phyloP scores from a whole-genome alignment of 768 basidiomycete species.

The Omphalotus guepiniiformis region DNA sequence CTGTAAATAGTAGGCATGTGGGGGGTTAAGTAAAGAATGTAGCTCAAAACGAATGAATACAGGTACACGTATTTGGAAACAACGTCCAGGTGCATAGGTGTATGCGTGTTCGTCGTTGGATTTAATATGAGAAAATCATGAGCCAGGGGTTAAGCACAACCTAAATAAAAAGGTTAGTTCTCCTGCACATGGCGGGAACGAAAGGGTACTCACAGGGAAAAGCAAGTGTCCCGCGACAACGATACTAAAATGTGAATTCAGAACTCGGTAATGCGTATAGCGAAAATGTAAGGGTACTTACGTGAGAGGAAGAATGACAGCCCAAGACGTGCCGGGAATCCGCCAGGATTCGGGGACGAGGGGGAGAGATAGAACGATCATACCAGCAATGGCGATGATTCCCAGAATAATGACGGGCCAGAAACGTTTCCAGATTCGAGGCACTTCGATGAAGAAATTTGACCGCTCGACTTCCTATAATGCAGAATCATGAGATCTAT shows the following conservation, averaged over 20 bases:
- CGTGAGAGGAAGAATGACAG: slow-evolving; percentile 71
- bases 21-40: too few relatives aligned
- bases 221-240: slow-evolving; percentile 64
- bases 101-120: too few relatives aligned
- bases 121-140: slow-evolving; percentile 74
- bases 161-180: slow-evolving; percentile 22
- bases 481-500: slow-evolving; percentile 10
- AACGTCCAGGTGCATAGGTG: too few relatives aligned
- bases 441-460: slow-evolving; percentile 90
- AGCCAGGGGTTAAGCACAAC: slow-evolving; percentile 87
- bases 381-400: slow-evolving; percentile 43
- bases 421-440: slow-evolving; percentile 78
- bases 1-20: too few relatives aligned
- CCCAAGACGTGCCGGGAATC: slow-evolving; percentile 65
- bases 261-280: not conserved
- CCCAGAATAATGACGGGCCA: slow-evolving; percentile 59
- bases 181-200: not conserved
- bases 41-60: too few relatives aligned
- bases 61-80: too few relatives aligned
- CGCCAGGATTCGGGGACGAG: slow-evolving; percentile 62
- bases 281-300: slow-evolving; percentile 34
- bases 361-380: slow-evolving; percentile 51
- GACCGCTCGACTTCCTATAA: slow-evolving; percentile 77
- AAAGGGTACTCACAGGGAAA: slow-evolving; percentile 56
- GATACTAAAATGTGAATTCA: slow-evolving; percentile 35